These are phyloP conservation scores for Sarocladiaceae sp. DNA, from an alignment of 2,329 filamentous ascomycete genomes.

Conservation along the genomic window DNA sequence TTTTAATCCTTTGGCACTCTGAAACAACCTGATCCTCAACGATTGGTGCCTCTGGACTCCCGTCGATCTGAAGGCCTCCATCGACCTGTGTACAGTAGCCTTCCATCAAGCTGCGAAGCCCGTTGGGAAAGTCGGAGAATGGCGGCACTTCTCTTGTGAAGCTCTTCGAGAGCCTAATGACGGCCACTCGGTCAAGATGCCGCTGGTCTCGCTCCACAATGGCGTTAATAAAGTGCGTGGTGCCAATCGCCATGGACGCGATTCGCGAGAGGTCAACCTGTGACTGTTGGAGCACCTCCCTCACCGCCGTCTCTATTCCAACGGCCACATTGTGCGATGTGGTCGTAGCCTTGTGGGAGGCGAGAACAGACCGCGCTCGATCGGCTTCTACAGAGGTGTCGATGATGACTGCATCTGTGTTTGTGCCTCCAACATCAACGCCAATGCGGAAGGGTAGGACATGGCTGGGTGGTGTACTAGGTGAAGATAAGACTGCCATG, in stretches of 20 bases:
- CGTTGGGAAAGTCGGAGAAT: slow-evolving; percentile 49
- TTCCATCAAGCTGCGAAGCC: slow-evolving; percentile 42
- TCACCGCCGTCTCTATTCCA: slow-evolving; percentile 43
- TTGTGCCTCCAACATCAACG: slow-evolving; percentile 37
- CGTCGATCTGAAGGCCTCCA: slow-evolving; percentile 50
- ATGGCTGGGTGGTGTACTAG: too few relatives aligned
- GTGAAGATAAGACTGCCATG: too few relatives aligned
- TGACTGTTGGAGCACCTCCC: slow-evolving; percentile 32
- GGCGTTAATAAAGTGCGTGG: slow-evolving; percentile 57
- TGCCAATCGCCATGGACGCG: slow-evolving; percentile 48
- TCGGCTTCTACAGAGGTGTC: background rate
- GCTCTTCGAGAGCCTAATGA: slow-evolving; percentile 49
- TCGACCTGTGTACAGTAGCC: slow-evolving; percentile 40
- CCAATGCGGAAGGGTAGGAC: slow-evolving; percentile 43
- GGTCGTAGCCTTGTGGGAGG: slow-evolving; percentile 44
- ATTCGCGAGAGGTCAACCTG: slow-evolving; percentile 30
- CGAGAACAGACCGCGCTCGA: slow-evolving; percentile 32
- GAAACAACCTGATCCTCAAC: background rate
- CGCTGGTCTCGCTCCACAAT: slow-evolving; percentile 48
- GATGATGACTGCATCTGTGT: background rate
- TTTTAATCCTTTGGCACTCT: slow-evolving; percentile 16
- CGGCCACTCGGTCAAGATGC: slow-evolving; percentile 45
- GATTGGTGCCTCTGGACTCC: slow-evolving; percentile 15
- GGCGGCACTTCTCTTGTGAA: slow-evolving; percentile 48
- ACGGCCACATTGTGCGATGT: slow-evolving; percentile 44